Evolutionary conservation across 169 alveolate species (phyloP), one percentile per base, ranked within the genome.

Genomic region (Plasmodium knowlesi): DNA sequence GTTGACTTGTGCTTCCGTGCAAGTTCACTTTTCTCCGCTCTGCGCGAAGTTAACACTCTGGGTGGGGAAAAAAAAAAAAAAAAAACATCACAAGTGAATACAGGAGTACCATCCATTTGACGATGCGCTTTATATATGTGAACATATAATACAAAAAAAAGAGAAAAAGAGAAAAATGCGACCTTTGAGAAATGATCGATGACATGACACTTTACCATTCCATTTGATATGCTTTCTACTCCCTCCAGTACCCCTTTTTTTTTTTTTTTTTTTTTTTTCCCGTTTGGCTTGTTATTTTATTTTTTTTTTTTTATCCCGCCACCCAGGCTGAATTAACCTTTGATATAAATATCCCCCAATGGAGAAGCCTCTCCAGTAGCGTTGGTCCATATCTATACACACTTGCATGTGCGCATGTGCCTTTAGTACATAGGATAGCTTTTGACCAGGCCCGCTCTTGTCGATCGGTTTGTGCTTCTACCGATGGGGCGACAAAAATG

Each of bases 341-440:
- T 61, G 3, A 34, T 61, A 5, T 1, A 61, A 61, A 61, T 14
- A n/a, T 61, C 6, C 28, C 74, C 74, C 6, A 25, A n/a, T n/a
- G 39, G 39, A 25, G 25, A 61, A 61, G 37, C 74, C 9, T 46
- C 57, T 46, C n/a, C 28, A n/a, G 74, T 5, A 61, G 74, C 74
- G 74, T 61, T 61, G 74, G 74, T 61, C 32, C 32, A 61, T 61
- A 61, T 61, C 74, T 61, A 61, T 61, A 61, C 74, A 61, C 32
- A 61, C 74, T 22, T 25, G 32, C 74, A 61, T 61, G 74, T 61
- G n/a, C 14, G 32, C 74, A 61, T 61, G 74, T 61, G n/a, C 14
- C 28, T 61, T 61, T 3, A 25, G 9, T 10, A 16, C 32, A 3
- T 61, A 61, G 57, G 57, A 12, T 25, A n/a, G 2, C 5, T 61